These are phyloP conservation scores for Trichoderma polysporum DNA, from an alignment of 2,329 filamentous ascomycete genomes.

Conservation along the genomic window DNA sequence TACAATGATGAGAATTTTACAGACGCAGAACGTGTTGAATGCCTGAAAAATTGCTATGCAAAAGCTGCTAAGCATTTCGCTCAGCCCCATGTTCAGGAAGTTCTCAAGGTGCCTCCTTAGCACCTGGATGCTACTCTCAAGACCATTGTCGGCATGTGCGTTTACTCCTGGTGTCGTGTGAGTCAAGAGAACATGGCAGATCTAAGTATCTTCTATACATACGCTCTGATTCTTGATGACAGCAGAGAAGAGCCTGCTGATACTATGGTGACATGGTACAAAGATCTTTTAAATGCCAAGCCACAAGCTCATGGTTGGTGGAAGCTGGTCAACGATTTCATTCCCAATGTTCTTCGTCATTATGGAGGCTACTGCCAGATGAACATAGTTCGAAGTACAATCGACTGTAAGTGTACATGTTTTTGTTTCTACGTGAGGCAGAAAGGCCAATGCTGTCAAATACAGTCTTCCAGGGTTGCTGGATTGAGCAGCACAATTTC, in stretches of 20 bases:
- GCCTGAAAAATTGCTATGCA: slow-evolving; percentile 22
- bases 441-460: neutral
- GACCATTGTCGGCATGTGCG: slow-evolving; percentile 31
- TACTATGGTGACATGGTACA: slow-evolving; percentile 24
- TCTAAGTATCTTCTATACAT: slow-evolving; percentile 26
- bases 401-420: slow-evolving; percentile 17
- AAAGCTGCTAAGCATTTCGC: slow-evolving; percentile 26
- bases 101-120: slow-evolving; percentile 21
- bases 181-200: slow-evolving; percentile 25
- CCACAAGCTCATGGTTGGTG: slow-evolving; percentile 24
- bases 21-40: neutral
- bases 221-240: slow-evolving; percentile 26
- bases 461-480: slow-evolving; percentile 25
- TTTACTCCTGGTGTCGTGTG: slow-evolving; percentile 31
- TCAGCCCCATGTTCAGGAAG: slow-evolving; percentile 19
- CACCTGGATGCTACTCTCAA: slow-evolving; percentile 19
- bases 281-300: slow-evolving; percentile 23
- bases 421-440: neutral
- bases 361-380: slow-evolving; percentile 25
- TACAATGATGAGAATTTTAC: slow-evolving; percentile 26
- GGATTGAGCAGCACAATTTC: slow-evolving; percentile 28
- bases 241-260: slow-evolving; percentile 21
- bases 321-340: slow-evolving; percentile 24
- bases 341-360: slow-evolving; percentile 25
- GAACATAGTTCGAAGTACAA: slow-evolving; percentile 25